phyloP scores from a whole-genome alignment of 768 basidiomycete genomes.

The Trametopsis cervina region DNA sequence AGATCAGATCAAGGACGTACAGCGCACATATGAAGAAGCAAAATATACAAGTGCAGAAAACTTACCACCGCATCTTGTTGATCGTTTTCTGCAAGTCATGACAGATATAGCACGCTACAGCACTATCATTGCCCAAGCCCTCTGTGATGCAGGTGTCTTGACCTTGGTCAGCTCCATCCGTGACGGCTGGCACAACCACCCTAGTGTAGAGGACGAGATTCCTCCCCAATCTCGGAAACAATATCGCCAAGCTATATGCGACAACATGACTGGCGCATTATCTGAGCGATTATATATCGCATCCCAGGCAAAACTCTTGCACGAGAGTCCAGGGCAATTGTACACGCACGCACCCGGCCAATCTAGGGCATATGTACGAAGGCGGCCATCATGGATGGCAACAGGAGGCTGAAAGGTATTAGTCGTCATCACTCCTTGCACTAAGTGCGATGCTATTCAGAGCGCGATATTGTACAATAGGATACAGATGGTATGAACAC shows the following conservation, averaged over 20 bases:
- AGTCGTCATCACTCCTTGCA: too few relatives aligned
- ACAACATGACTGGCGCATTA: neutral
- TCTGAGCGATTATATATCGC: neutral
- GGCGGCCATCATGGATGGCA: slow-evolving; percentile 2
- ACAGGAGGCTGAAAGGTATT: neutral
- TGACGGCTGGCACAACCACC: slow-evolving; percentile 1
- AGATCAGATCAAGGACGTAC: neutral
- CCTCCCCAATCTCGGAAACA: neutral
- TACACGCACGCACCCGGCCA: neutral
- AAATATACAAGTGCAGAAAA: neutral
- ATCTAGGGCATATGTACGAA: neutral
- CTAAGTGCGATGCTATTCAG: too few relatives aligned
- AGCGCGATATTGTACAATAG: too few relatives aligned
- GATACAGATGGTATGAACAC: too few relatives aligned
- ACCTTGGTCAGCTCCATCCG: neutral
- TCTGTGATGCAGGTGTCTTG: slow-evolving; percentile 1
- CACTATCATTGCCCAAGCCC: slow-evolving; percentile 3
- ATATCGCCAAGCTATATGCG: neutral
- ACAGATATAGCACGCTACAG: neutral
- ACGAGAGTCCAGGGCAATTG: neutral
- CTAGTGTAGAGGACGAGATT: neutral
- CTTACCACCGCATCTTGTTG: slow-evolving; percentile 4
- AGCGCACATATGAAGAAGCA: neutral
- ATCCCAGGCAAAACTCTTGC: neutral
- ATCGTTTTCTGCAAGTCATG: neutral